Base-by-base conservation (phyloP, 2,329 filamentous ascomycete genomes). In the Exophiala aquamarina region DNA sequence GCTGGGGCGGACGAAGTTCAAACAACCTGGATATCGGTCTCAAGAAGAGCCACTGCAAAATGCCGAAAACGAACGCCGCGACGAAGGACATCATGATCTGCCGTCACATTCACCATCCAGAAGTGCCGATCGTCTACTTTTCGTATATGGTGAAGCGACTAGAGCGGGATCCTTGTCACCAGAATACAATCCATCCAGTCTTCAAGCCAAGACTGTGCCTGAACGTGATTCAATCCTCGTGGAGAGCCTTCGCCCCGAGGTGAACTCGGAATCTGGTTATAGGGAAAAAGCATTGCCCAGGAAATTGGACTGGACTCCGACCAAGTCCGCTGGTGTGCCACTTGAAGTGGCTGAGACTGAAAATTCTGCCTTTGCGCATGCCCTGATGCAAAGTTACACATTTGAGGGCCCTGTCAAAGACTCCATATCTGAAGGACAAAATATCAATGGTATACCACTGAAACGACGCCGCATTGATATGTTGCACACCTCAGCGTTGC, bases 281-380 rank as follows among this genome's bases (percentile, higher is more conserved):
- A 44, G 70, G 18, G 66, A 66, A 52, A 52, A 62, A 36, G 86
- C 84, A 6, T 63, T 77, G 19, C 70, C 68, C 36, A 73, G 86
- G 49, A 75, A 81, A 50, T 60, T 68, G 11, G 75, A 83, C 48
- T 90, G 86, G 87, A 90, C 87, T 1, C 86, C 85, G 2, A 77
- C 81, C 3, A 74, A 71, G 37, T 21, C 44, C 18, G 15, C 33
- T 9, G 20, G 38, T 11, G 15, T 15, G 8, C 7, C 4, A 18
- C 8, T 13, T 19, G 11, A 19, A 19, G 35, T 9, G 7, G 15
- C 11, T 4, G 6, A 19, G 18, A 18, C 9, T 18, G 9, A 17
- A 7, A 7, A 18, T 17, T 9, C 11, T 6, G 17, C 15, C n/a
- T 47, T 55, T n/a, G 31, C 44, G 3, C 41, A 39, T 23, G 14